Evolutionary conservation across 805 yeast genomes (phyloP), one percentile per base, ranked within the genome.

Genomic region (Metschnikowia lachancei): DNA sequence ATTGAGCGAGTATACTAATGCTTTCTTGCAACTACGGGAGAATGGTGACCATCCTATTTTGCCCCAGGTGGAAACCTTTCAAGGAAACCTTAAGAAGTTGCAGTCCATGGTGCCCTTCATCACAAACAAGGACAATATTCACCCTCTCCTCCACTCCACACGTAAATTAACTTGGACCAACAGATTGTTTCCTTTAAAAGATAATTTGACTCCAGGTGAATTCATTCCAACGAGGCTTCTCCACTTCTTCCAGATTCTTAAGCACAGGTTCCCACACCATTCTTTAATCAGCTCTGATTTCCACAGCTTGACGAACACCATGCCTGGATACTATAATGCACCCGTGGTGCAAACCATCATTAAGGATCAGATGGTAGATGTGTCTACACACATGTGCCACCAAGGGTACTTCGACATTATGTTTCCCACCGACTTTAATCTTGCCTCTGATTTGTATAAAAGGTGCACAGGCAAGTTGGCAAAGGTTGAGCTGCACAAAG

Each of bases 361-460:
- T 48, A 72, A 81, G 43, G 81, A 83, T 52, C 70, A 74, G 46
- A 84, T 85, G 83, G 76, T 87, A 4, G 82, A 86, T 17, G 78
- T 83, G 0, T 74, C 81, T 32, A 81, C 91, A 0, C 87, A 82
- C 62, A 83, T 88, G 91, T 84, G 79, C n/a, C 76, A 83, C 33
- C 95, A 87, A 60, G 96, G 96, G 0, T 85, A 76, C 58, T 88
- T 87, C 61, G 95, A 88, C 63, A 87, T 88, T 41, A 81, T 87
- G 84, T 88, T 88, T 59, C 87, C 95, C 9, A 88, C 95, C 0
- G 85, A 88, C 58, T 89, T 88, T 62, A 65, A 67, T 7, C 67
- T 81, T 8, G 80, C 82, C 3, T 72, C 78, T 34, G 84, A 82
- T 40, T 50, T 87, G 49, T 89, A 88, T 59, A 68, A 71, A 14